Evolutionary conservation across 2,329 filamentous ascomycete genomes (phyloP).

Genomic region (Xylogone sp.): DNA sequence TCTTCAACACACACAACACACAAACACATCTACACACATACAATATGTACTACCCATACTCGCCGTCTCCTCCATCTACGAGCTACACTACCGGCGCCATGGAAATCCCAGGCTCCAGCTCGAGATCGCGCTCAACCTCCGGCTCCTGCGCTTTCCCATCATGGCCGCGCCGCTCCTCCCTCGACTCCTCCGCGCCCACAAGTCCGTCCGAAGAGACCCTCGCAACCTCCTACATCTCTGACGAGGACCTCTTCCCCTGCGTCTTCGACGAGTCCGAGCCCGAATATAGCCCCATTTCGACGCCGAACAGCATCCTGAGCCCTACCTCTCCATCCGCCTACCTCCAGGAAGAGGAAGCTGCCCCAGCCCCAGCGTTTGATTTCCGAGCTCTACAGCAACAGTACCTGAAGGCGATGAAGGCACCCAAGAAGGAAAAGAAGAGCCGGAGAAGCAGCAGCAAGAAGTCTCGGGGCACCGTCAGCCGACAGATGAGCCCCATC

Average conservation of each 20-base stretch:
- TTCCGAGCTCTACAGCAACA: conserved; percentile 1
- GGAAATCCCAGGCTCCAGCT: conserved; percentile 19
- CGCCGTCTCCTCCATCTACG: conserved; percentile 19
- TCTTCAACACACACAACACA: too few relatives aligned
- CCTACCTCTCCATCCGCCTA: conserved; percentile 11
- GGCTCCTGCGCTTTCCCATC: conserved; percentile 51
- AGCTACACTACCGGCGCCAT: conserved; percentile 21
- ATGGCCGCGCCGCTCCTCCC: conserved; percentile 53
- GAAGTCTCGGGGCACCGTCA: conserved; percentile 28
- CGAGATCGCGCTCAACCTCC: conserved; percentile 14
- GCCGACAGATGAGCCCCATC: conserved; percentile 57
- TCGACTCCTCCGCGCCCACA: conserved; percentile 25
- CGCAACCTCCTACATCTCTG: conserved; percentile 41
- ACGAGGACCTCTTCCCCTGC: conserved; percentile 57
- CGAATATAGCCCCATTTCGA: conserved; percentile 30
- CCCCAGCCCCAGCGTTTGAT: neutral
- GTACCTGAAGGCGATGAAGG: conserved; percentile 22
- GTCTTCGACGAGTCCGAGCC: conserved; percentile 45
- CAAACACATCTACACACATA: neutral
- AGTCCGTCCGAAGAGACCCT: conserved; percentile 15
- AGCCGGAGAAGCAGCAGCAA: conserved; percentile 20
- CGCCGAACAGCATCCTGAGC: conserved; percentile 18
- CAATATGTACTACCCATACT: conserved; percentile 10
- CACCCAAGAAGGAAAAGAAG: conserved; percentile 24
- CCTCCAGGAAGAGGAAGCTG: conserved; percentile 15